Percentiles rank a stretch among this genome's conserved stretches.
These are phyloP conservation scores for Globisporangium nagaii DNA, from an alignment of 352 stramenopile genomes.

Conservation along the genomic window DNA sequence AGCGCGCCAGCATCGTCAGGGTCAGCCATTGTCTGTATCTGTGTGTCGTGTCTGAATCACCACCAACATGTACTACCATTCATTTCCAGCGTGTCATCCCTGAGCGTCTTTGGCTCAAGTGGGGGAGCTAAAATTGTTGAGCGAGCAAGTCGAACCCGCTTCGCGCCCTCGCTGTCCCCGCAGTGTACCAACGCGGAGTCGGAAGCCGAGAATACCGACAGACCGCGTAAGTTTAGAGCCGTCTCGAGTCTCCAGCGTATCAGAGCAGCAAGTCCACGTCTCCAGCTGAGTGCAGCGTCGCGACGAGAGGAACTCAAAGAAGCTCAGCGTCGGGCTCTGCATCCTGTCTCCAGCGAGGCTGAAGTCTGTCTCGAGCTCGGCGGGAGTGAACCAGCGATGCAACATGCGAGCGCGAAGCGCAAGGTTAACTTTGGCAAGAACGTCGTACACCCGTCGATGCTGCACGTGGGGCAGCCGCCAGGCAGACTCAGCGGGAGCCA, in stretches of 20 bases:
- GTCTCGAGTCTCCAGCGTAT: background rate
- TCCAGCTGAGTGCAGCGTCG: no score
- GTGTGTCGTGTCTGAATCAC: no score
- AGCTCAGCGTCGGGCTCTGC: background rate
- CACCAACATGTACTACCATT: background rate
- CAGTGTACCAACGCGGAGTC: no score
- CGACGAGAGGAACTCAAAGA: background rate
- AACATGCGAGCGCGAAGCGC: constrained; percentile 21
- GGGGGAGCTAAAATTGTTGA: no score
- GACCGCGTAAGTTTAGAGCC: background rate
- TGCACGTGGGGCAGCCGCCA: constrained; percentile 9
- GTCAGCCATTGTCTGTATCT: no score
- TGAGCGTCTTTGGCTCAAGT: no score
- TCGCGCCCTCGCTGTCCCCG: no score
- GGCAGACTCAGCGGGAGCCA: background rate
- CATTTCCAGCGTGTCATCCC: no score
- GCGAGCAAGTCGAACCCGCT: no score
- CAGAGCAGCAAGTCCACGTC: background rate
- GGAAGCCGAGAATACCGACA: no score
- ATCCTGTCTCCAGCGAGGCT: background rate
- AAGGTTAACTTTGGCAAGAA: constrained; percentile 22
- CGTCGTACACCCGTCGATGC: constrained; percentile 16
- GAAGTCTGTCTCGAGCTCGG: background rate
- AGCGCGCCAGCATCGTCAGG: no score
- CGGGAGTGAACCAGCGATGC: background rate